Evolutionary conservation across 768 basidiomycete genomes (phyloP).

Genomic region (Calvatia gigantea): DNA sequence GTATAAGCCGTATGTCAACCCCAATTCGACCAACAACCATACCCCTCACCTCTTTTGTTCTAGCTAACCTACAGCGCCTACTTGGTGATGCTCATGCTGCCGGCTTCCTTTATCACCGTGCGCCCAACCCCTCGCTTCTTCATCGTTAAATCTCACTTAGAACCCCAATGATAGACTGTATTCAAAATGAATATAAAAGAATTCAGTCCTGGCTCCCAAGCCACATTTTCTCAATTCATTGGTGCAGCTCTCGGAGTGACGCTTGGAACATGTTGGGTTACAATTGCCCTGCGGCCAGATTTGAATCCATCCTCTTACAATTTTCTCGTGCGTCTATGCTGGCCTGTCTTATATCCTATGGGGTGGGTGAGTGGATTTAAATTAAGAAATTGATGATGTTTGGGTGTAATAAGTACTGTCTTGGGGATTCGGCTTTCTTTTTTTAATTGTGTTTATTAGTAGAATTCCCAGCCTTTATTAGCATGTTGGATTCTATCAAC

Average conservation of each 20-base stretch:
- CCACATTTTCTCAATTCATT: too few relatives aligned
- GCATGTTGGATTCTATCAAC: not conserved
- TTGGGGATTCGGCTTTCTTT: not conserved
- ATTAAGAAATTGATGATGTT: too few relatives aligned
- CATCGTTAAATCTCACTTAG: not conserved
- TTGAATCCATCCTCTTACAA: too few relatives aligned
- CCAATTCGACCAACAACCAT: not conserved
- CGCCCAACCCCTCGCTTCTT: slow-evolving; percentile 11
- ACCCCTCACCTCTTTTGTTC: not conserved
- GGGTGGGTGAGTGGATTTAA: too few relatives aligned
- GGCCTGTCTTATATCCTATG: too few relatives aligned
- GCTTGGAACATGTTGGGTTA: too few relatives aligned
- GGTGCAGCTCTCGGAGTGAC: too few relatives aligned
- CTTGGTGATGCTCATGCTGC: slow-evolving; percentile 60
- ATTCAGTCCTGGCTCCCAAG: slow-evolving; percentile 33
- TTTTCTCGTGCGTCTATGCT: too few relatives aligned
- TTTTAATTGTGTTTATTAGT: not conserved
- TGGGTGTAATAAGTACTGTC: too few relatives aligned
- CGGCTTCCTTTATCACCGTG: slow-evolving; percentile 50
- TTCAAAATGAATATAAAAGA: slow-evolving; percentile 59
- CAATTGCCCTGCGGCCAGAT: too few relatives aligned
- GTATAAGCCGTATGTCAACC: slow-evolving; percentile 12
- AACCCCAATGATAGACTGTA: slow-evolving; percentile 34
- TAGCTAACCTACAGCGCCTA: slow-evolving; percentile 38
- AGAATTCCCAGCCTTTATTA: not conserved